phyloP scores from a whole-genome alignment of 1,284 basidiomycete genomes.

The Marasmius tenuissimus region DNA sequence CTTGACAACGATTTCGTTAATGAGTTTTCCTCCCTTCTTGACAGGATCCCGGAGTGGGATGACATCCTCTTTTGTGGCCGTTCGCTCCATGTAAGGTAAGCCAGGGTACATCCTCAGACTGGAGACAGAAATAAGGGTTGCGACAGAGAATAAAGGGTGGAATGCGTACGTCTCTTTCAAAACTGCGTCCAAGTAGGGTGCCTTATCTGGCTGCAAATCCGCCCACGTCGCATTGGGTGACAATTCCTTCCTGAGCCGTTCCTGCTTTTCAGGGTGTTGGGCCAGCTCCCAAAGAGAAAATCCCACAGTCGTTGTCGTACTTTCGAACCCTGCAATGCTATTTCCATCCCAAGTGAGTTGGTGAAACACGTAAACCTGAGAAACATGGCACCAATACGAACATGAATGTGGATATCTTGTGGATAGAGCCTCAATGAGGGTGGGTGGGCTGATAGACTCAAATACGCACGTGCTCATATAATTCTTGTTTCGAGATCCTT shows the following conservation, averaged over 20 bases:
- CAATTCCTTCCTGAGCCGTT: constrained; percentile 39
- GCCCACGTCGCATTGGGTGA: constrained; percentile 24
- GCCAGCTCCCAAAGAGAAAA: constrained; percentile 34
- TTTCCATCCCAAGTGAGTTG: background rate
- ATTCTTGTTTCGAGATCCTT: background rate
- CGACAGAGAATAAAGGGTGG: background rate
- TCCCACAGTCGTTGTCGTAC: background rate
- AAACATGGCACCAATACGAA: background rate
- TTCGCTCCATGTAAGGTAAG: constrained; percentile 28
- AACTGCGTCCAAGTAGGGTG: constrained; percentile 42
- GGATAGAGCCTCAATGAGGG: background rate
- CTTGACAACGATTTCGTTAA: background rate
- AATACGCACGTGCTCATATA: background rate
- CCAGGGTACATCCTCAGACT: constrained; percentile 33
- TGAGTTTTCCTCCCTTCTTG: background rate
- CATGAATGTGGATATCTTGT: constrained; percentile 5
- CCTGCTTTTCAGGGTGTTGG: constrained; percentile 33
- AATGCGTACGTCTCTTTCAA: constrained; percentile 19
- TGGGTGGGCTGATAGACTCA: background rate
- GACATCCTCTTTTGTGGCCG: constrained; percentile 31
- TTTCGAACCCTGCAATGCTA: constrained; percentile 4
- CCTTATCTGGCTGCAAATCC: constrained; percentile 23
- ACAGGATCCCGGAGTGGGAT: constrained; percentile 35
- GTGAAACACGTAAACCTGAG: background rate
- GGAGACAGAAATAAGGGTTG: constrained; percentile 18